A percentile compares a stretch with the other conserved stretches of the same genome.
Conservation (phyloP, 371 early-diverging fungal genomes). For the Actinomortierella ambigua region DNA sequence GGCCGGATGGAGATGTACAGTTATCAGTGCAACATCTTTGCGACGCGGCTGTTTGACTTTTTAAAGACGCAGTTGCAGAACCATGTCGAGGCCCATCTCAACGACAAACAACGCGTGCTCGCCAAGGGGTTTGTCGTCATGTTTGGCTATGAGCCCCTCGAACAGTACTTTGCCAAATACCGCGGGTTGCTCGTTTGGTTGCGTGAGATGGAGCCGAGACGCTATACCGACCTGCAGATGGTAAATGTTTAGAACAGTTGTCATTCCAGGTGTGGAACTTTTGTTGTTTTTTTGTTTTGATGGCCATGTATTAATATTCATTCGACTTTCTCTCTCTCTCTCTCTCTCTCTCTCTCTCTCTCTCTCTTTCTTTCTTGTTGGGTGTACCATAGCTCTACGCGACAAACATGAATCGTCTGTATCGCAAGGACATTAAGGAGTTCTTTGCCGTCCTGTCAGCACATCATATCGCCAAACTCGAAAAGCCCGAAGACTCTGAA, state of each 20-base stretch:
- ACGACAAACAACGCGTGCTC: constrained; percentile 56
- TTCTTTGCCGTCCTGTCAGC: constrained; percentile 45
- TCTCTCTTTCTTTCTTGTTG: constrained; percentile 13
- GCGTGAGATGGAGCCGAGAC: constrained; percentile 86
- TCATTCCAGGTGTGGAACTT: not conserved
- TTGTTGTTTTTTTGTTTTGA: not conserved
- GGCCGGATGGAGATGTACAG: constrained; percentile 81
- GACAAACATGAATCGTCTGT: constrained; percentile 62
- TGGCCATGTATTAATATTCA: constrained; percentile 7
- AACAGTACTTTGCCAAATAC: constrained; percentile 78
- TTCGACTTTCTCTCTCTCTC: too few relatives aligned
- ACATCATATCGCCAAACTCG: constrained; percentile 34
- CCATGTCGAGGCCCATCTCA: constrained; percentile 60
- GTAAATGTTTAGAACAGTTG: too few relatives aligned
- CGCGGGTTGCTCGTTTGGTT: constrained; percentile 91
- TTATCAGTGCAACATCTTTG: constrained; percentile 80
- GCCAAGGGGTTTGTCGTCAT: constrained; percentile 48
- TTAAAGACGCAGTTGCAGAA: constrained; percentile 53
- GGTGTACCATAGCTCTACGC: constrained; percentile 52
- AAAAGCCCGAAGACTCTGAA: constrained; percentile 50
- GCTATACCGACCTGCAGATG: constrained; percentile 86
- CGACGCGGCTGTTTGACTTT: constrained; percentile 75
- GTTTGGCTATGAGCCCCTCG: constrained; percentile 72
- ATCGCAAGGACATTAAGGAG: constrained; percentile 64
- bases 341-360: too few relatives aligned